Evolutionary conservation across 495 filamentous ascomycete genomes (phyloP), one percentile per base, ranked within the genome.

Genomic region (Hypoxylon crocopeplum): DNA sequence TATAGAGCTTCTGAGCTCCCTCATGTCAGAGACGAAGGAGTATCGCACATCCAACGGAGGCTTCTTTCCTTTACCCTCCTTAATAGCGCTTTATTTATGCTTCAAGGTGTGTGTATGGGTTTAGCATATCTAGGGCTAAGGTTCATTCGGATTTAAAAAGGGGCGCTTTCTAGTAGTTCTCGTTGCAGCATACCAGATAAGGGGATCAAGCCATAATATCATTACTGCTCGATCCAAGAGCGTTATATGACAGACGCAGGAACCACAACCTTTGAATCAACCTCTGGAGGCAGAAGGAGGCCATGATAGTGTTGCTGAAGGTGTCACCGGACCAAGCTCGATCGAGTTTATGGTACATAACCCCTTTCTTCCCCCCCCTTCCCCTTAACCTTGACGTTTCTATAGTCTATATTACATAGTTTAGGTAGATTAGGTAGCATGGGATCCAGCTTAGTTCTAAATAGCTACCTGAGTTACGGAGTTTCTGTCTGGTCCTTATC

Each of bases 121-220:
- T 19, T 34, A 44, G 49, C 30, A 49, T 58, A 42, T 54, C 19
- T 34, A 33, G 46, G 27, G 39, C 50, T 25, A 29, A 22, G 50
- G 49, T 51, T 55, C 15, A 46, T 56, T 46, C 38, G 51, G 51
- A 47, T 20, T 51, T 42, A 64, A 59, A 17, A 38, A 44, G 32
- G 22, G 39, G 24, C 7, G 21, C 19, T 27, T 36, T 47, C 3
- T n/a, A 10, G 11, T 38, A 25, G 20, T 17, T 39, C 33, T 49
- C 50, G 54, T 56, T 37, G 37, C n/a, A 51, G 27, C n/a, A 8
- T 37, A 41, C 29, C 42, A 36, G 15, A 41, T 19, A 19, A 30
- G 22, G 16, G n/a, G 6, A 45, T 54, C 54, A 59, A 44, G n/a
- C n/a, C n/a, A 64, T 64, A 56, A 49, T 56, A 52, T 41, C 24